phyloP scores from a whole-genome alignment of 176 grass and related monocot species.

The Neostapfia colusana region DNA sequence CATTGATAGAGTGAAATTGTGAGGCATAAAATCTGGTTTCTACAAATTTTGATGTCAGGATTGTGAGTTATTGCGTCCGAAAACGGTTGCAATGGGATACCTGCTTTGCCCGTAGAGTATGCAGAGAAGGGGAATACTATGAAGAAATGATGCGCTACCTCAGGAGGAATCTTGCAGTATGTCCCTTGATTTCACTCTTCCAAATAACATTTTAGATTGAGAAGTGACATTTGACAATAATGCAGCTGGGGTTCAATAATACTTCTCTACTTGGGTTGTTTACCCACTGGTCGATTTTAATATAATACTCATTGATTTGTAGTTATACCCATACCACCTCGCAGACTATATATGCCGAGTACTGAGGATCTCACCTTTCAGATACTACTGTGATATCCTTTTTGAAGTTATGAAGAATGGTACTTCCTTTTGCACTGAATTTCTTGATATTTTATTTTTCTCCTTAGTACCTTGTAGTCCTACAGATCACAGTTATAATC shows the following conservation, averaged over 20 bases:
- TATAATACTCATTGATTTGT: slow-evolving; percentile 46
- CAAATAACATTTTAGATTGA: not conserved
- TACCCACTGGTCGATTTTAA: slow-evolving; percentile 9
- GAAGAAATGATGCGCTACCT: slow-evolving; percentile 98
- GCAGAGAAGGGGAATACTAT: slow-evolving; percentile 88
- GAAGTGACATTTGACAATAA: not conserved
- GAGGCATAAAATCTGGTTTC: slow-evolving; percentile 27
- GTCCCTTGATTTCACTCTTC: slow-evolving; percentile 23
- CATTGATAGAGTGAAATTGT: slow-evolving; percentile 22
- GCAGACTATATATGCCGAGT: slow-evolving; percentile 95
- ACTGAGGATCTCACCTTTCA: slow-evolving; percentile 80
- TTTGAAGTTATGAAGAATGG: slow-evolving; percentile 97
- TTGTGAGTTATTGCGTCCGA: slow-evolving; percentile 76
- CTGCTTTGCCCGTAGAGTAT: slow-evolving; percentile 82
- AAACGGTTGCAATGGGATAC: slow-evolving; percentile 85
- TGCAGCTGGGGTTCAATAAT: not conserved
- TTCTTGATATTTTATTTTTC: slow-evolving; percentile 26
- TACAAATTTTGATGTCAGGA: slow-evolving; percentile 53
- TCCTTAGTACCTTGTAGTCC: slow-evolving; percentile 21
- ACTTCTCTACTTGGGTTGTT: slow-evolving; percentile 21
- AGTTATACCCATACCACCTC: slow-evolving; percentile 97
- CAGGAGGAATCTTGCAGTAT: slow-evolving; percentile 78
- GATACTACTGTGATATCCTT: slow-evolving; percentile 97
- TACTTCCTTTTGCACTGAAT: slow-evolving; percentile 40
- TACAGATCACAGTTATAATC: not conserved